These are phyloP conservation scores for Cordyceps fumosorosea DNA, from an alignment of 2,329 filamentous ascomycete genomes.

Conservation along the genomic window DNA sequence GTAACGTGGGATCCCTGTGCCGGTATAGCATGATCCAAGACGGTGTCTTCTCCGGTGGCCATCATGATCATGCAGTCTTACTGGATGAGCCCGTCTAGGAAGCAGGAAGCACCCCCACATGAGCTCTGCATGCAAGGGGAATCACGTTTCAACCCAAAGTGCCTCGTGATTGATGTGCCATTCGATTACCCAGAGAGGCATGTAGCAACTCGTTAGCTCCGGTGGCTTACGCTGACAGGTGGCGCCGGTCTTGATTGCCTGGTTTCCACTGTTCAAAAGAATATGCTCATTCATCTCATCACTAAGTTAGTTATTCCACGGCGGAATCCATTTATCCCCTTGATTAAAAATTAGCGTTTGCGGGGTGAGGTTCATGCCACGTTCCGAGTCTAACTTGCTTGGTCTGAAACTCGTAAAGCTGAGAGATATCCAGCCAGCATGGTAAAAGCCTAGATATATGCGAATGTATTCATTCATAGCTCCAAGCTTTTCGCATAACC, in stretches of 20 bases:
- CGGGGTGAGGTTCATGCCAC: not conserved
- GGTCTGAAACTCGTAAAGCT: not conserved
- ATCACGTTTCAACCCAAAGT: slow-evolving; percentile 7
- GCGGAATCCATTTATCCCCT: not conserved
- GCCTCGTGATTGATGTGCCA: slow-evolving; percentile 9
- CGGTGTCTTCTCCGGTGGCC: not conserved
- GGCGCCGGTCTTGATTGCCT: not conserved
- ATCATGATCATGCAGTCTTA: not conserved
- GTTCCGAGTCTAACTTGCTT: not conserved
- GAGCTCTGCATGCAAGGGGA: not conserved
- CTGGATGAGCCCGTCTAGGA: not conserved
- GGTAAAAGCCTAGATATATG: not conserved
- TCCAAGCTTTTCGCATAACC: not conserved
- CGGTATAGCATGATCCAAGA: not conserved
- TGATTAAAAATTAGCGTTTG: not conserved
- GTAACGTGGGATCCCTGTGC: slow-evolving; percentile 9
- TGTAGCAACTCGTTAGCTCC: slow-evolving; percentile 10
- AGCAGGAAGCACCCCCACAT: not conserved
- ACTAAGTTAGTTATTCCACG: too few species aligned
- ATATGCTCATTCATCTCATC: not conserved
- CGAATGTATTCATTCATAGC: not conserved
- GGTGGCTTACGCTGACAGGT: slow-evolving; percentile 4
- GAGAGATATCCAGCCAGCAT: not conserved
- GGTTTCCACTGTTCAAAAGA: not conserved
- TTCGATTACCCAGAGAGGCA: slow-evolving; percentile 8